Evolutionary conservation across 2,329 filamentous ascomycete species (phyloP).

Genomic region (Botryosphaeria dothidea): DNA sequence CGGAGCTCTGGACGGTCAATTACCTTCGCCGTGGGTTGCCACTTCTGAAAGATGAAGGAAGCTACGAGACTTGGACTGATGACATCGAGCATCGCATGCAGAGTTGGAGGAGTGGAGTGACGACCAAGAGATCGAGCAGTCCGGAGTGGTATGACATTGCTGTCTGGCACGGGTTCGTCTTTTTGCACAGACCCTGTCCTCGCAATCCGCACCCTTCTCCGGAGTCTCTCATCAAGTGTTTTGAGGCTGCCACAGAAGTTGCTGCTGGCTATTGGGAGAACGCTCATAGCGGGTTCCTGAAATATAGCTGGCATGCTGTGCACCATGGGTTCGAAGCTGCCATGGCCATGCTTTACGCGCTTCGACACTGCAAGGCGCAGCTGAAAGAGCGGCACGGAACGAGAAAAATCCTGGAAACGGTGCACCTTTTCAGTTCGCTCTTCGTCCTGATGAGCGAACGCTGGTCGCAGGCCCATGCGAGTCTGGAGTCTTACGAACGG

Average conservation of each 20-base stretch:
- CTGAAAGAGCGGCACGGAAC: slow-evolving; percentile 11
- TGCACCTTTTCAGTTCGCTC: slow-evolving; percentile 18
- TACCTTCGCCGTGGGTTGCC: slow-evolving; percentile 12
- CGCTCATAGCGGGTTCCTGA: slow-evolving; percentile 6
- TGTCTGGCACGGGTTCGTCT: slow-evolving; percentile 14
- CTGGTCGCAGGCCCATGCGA: slow-evolving; percentile 16
- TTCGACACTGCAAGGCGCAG: slow-evolving; percentile 16
- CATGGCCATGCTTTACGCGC: slow-evolving; percentile 14
- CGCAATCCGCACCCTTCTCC: slow-evolving; percentile 1
- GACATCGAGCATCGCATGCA: slow-evolving; percentile 14
- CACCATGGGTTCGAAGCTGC: slow-evolving; percentile 18
- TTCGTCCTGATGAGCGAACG: slow-evolving; percentile 18
- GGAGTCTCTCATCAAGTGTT: slow-evolving; percentile 14
- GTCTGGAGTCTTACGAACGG: slow-evolving; percentile 16
- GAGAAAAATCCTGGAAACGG: slow-evolving; percentile 7
- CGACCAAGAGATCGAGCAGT: neutral
- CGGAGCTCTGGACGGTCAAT: slow-evolving; percentile 19
- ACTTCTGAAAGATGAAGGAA: neutral
- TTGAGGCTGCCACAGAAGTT: slow-evolving; percentile 11
- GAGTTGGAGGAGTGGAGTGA: neutral
- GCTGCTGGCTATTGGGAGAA: slow-evolving; percentile 17
- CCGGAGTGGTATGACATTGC: slow-evolving; percentile 14
- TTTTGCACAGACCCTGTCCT: slow-evolving; percentile 12
- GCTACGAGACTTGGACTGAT: slow-evolving; percentile 10
- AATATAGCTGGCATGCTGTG: slow-evolving; percentile 16